Conservation (phyloP, 2,329 filamentous ascomycete genomes). For the Colletotrichum costaricense region DNA sequence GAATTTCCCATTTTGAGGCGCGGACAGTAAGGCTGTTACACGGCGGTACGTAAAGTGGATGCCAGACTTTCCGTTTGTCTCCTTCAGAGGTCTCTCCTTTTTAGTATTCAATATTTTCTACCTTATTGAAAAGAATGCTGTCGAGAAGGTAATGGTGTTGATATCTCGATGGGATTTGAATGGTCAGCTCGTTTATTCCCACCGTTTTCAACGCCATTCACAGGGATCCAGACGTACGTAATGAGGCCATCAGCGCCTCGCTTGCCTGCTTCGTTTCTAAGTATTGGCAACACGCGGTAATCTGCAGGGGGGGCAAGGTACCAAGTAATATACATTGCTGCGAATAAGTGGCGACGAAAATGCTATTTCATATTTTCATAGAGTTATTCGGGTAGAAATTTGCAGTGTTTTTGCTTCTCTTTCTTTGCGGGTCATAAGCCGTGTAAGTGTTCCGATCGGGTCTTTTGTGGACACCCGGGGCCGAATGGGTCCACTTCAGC, state of each 20-base stretch:
- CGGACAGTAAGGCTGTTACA: not conserved
- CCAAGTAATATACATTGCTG: too few relatives aligned
- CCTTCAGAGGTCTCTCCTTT: not conserved
- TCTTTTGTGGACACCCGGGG: not conserved
- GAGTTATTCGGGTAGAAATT: too few relatives aligned
- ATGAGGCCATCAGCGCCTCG: not conserved
- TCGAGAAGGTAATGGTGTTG: too few relatives aligned
- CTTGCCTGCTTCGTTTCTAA: too few relatives aligned
- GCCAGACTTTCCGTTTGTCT: not conserved
- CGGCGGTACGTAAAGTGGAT: not conserved
- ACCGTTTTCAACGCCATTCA: not conserved
- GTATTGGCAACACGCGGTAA: not conserved
- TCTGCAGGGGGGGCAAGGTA: not conserved
- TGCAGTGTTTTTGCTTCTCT: not conserved
- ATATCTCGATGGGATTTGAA: too few relatives aligned
- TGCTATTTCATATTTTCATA: fast-evolving
- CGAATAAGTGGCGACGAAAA: too few relatives aligned
- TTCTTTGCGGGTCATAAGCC: not conserved
- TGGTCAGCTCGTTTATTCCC: not conserved
- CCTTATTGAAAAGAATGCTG: too few relatives aligned
- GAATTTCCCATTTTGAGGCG: not conserved
- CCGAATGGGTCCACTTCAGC: not conserved
- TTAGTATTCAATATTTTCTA: too few relatives aligned
- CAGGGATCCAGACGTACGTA: not conserved
- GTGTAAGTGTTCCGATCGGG: not conserved